phyloP scores from a whole-genome alignment of 2,329 filamentous ascomycete genomes.

The Stemphylium vesicarium region DNA sequence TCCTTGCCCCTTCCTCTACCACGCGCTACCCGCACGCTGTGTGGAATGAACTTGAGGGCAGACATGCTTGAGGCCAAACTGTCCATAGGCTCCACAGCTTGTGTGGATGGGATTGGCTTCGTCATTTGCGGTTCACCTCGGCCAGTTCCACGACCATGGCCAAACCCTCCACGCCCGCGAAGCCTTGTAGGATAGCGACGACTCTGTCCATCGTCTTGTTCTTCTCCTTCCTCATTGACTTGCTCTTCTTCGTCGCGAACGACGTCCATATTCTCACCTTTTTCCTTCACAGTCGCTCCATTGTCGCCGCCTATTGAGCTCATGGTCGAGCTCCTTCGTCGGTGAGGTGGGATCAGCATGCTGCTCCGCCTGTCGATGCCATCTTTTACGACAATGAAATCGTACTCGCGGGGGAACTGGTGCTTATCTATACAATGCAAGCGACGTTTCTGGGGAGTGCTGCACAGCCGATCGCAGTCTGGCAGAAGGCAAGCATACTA shows the following conservation, averaged over 20 bases:
- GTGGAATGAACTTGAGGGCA: slow-evolving; percentile 72
- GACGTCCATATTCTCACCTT: slow-evolving; percentile 35
- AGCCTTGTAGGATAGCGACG: slow-evolving; percentile 30
- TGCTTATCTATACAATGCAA: slow-evolving; percentile 95
- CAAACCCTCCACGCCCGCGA: slow-evolving; percentile 41
- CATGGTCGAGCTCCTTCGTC: slow-evolving; percentile 39
- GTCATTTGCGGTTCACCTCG: slow-evolving; percentile 1
- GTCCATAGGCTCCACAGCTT: slow-evolving; percentile 63
- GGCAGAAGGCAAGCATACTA: slow-evolving; percentile 91
- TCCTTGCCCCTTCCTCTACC: slow-evolving; percentile 26
- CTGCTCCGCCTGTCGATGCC: slow-evolving; percentile 88
- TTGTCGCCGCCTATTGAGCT: slow-evolving; percentile 18
- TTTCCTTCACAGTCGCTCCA: slow-evolving; percentile 12
- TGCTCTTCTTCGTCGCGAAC: slow-evolving; percentile 24
- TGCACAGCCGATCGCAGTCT: slow-evolving; percentile 83
- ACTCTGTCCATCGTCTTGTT: slow-evolving; percentile 15
- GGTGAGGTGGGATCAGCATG: slow-evolving; percentile 64
- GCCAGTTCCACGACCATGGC: slow-evolving; percentile 26
- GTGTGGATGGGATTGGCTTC: slow-evolving; percentile 2
- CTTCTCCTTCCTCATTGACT: slow-evolving; percentile 4
- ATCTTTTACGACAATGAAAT: slow-evolving; percentile 73
- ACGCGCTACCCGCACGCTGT: slow-evolving; percentile 33
- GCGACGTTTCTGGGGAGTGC: slow-evolving; percentile 80
- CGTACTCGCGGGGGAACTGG: slow-evolving; percentile 71
- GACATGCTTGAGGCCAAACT: slow-evolving; percentile 72